Evolutionary conservation across 2,329 filamentous ascomycete genomes (phyloP).

Genomic region (Dendryphion nanum): DNA sequence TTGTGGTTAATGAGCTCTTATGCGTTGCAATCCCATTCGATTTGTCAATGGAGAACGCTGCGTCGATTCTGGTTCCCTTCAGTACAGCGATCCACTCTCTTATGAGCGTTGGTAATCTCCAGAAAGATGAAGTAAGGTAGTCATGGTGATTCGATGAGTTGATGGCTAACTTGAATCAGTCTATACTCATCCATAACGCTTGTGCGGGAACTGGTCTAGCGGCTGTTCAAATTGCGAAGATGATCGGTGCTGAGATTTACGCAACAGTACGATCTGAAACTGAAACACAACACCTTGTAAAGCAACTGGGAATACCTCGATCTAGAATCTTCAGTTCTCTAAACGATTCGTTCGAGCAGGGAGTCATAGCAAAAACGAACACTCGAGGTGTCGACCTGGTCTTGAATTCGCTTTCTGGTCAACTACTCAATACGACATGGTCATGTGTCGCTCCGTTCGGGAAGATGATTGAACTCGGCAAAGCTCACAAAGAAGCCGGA

Average conservation of each 20-base stretch:
- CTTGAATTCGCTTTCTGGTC: constrained; percentile 22
- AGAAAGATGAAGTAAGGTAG: neutral
- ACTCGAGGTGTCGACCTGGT: constrained; percentile 27
- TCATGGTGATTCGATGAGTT: neutral
- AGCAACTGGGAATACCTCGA: constrained; percentile 7
- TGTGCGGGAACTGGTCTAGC: constrained; percentile 14
- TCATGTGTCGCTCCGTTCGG: constrained; percentile 38
- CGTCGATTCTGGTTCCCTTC: neutral
- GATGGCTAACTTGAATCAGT: neutral
- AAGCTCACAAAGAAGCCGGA: constrained; percentile 3
- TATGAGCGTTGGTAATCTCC: neutral
- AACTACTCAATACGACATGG: constrained; percentile 40
- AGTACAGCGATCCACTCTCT: neutral
- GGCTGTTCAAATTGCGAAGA: constrained; percentile 11
- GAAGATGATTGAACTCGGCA: constrained; percentile 8
- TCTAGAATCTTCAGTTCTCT: constrained; percentile 24
- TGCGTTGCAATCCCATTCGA: neutral
- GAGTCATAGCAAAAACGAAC: constrained; percentile 16
- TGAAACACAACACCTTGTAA: constrained; percentile 8
- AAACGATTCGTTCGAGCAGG: constrained; percentile 18
- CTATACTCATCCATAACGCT: constrained; percentile 17
- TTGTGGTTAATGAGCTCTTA: neutral
- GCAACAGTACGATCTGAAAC: constrained; percentile 12
- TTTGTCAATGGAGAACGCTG: neutral
- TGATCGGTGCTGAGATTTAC: constrained; percentile 9